phyloP scores from a whole-genome alignment of 2,329 filamentous ascomycete genomes.

The Clarireedia homoeocarpa region DNA sequence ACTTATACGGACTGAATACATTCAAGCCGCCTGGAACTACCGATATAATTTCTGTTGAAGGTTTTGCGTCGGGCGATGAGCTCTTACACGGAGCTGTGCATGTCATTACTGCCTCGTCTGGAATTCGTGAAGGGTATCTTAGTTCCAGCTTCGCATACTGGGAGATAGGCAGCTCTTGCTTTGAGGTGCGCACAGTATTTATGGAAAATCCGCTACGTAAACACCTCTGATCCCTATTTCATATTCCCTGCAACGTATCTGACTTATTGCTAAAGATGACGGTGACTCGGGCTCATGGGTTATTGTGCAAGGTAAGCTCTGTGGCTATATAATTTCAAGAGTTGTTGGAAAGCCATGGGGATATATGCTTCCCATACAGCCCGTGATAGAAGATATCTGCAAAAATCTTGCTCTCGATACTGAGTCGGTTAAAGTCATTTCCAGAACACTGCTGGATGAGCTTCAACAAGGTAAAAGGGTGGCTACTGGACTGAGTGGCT shows the following conservation, averaged over 20 bases:
- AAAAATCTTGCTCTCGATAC: no score
- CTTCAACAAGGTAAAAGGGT: no score
- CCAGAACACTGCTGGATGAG: no score
- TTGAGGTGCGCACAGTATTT: background rate
- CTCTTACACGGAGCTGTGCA: background rate
- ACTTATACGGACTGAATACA: background rate
- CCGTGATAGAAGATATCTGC: background rate
- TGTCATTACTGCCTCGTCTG: background rate
- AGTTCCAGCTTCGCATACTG: background rate
- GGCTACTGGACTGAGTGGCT: no score
- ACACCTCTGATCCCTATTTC: background rate
- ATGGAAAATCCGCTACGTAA: background rate
- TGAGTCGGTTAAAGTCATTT: no score
- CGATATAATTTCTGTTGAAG: background rate
- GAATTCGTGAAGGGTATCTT: background rate
- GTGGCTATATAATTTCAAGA: background rate
- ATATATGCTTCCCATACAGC: background rate
- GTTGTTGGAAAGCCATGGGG: background rate
- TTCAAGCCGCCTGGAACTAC: background rate
- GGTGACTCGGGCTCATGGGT: background rate
- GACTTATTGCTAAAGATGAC: background rate
- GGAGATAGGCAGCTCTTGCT: background rate
- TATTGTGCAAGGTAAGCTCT: background rate
- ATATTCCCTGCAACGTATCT: background rate
- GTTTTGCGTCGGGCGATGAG: background rate